Conservation (phyloP, 768 basidiomycete genomes). For the Chalciporus pseudorubinellus region DNA sequence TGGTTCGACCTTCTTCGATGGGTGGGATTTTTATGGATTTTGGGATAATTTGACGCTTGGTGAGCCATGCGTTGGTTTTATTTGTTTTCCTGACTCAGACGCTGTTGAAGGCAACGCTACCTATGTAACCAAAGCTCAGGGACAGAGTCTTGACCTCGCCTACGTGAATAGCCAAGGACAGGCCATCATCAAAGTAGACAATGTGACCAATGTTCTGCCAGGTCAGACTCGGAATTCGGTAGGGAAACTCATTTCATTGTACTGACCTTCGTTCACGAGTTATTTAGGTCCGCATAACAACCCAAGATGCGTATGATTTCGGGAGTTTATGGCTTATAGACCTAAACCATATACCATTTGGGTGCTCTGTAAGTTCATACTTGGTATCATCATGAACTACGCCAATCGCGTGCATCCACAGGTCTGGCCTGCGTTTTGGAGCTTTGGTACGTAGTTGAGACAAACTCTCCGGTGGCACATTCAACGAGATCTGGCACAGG, state of each 20-base stretch:
- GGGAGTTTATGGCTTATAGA: conserved; percentile 51
- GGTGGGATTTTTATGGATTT: conserved; percentile 53
- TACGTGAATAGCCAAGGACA: conserved; percentile 60
- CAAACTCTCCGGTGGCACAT: neutral
- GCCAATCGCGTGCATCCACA: neutral
- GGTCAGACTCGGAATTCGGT: conserved; percentile 62
- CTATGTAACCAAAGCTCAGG: conserved; percentile 50
- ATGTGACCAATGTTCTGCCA: conserved; percentile 50
- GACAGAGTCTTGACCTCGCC: conserved; percentile 48
- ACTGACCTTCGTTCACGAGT: neutral
- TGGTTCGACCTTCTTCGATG: conserved; percentile 51
- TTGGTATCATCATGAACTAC: conserved; percentile 2
- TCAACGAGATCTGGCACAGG: conserved; percentile 10
- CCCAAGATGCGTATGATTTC: conserved; percentile 39
- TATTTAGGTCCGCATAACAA: conserved; percentile 44
- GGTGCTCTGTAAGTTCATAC: conserved; percentile 47
- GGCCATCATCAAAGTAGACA: conserved; percentile 75
- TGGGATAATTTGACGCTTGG: conserved; percentile 45
- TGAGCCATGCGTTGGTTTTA: conserved; percentile 26
- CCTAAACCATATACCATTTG: conserved; percentile 49
- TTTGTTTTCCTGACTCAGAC: neutral
- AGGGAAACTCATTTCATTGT: conserved; percentile 7
- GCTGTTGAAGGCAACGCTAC: conserved; percentile 54
- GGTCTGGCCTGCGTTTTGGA: conserved; percentile 36
- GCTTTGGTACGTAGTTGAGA: conserved; percentile 18